Base-by-base conservation (phyloP, 345 rosid species). In the Theobroma cacao region DNA sequence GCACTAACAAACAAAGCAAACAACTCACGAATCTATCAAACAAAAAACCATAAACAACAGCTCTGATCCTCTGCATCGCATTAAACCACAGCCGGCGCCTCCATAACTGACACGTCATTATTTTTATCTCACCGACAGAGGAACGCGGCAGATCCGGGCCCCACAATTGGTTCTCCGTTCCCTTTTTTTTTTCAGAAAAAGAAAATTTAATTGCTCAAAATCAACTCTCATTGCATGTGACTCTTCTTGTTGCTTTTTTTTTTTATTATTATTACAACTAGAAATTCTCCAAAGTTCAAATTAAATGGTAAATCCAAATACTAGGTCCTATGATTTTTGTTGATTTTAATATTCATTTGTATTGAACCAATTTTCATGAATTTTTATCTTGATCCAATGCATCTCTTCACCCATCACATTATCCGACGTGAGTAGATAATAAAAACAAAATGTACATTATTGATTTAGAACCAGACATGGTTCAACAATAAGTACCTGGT, bases 51-150 rank as follows among this genome's bases (percentile, higher is more conserved):
- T 22, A 14, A 13, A 1, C 28, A 9, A 4, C 3, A 56, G 40
- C 22, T 2, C 1, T 22, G 47, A 70, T 77, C 79, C 69, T 30
- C 74, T 77, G 77, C 79, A 33, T 34, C 65, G 18, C 64, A 2
- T 26, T 30, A 33, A n/a, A 33, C 2, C 31, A 31, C 20, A 52
- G 47, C 1, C n/a, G 45, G 43, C 62, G 61, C 45, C 60, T 50
- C 28, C 43, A 1, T 71, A 18, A 31, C n/a, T 34, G 61, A 52
- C 75, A 72, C 75, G 62, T 80, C 83, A 55, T 2, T 3, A 0
- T 1, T 7, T 38, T 31, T 34, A 24, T 47, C 17, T 31, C 82
- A 82, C 87, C 86, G 87, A 84, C 82, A 66, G 15, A 30, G 33
- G 14, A 62, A 77, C 84, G 83, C 83, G 80, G 77, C 52, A 34